Percentiles rank a stretch among this genome's conserved stretches.
These are phyloP conservation scores for Cotoneaster glaucophyllus DNA, from an alignment of 306 rosid species.

Conservation along the genomic window DNA sequence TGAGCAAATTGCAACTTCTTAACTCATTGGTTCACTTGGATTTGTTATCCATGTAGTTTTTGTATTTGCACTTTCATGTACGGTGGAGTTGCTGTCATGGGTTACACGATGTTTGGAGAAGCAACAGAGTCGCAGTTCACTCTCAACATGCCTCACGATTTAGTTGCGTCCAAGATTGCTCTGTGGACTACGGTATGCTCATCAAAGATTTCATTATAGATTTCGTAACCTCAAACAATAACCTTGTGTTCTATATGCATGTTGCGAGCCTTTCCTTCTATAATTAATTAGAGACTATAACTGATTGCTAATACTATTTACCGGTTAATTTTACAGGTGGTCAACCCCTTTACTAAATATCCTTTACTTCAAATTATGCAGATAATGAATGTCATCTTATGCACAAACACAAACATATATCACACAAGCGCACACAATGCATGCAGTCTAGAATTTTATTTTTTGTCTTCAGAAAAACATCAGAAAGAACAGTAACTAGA, in stretches of 20 bases:
- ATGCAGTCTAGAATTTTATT: background rate
- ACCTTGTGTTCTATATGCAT: background rate
- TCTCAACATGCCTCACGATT: slow-evolving; percentile 78
- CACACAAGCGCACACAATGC: background rate
- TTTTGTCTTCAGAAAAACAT: background rate
- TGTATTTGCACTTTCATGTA: slow-evolving; percentile 62
- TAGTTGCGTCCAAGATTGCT: slow-evolving; percentile 87
- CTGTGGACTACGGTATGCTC: slow-evolving; percentile 91
- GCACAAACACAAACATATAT: background rate
- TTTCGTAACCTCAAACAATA: background rate
- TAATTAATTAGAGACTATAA: background rate
- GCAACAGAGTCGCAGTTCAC: slow-evolving; percentile 76
- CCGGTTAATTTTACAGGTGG: slow-evolving; percentile 62
- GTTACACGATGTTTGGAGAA: slow-evolving; percentile 96
- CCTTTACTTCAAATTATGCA: slow-evolving; percentile 41
- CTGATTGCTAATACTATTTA: slow-evolving; percentile 2
- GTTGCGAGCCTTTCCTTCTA: background rate
- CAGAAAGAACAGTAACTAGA: background rate
- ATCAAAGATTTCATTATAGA: background rate
- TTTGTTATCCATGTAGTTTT: slow-evolving; percentile 42
- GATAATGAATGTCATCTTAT: background rate
- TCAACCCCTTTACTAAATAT: slow-evolving; percentile 97
- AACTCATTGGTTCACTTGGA: background rate
- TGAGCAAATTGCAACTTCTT: background rate
- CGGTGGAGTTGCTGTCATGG: slow-evolving; percentile 87